Evolutionary conservation across 208 protist species (phyloP).

Genomic region (Endotrypanum monterogeii): DNA sequence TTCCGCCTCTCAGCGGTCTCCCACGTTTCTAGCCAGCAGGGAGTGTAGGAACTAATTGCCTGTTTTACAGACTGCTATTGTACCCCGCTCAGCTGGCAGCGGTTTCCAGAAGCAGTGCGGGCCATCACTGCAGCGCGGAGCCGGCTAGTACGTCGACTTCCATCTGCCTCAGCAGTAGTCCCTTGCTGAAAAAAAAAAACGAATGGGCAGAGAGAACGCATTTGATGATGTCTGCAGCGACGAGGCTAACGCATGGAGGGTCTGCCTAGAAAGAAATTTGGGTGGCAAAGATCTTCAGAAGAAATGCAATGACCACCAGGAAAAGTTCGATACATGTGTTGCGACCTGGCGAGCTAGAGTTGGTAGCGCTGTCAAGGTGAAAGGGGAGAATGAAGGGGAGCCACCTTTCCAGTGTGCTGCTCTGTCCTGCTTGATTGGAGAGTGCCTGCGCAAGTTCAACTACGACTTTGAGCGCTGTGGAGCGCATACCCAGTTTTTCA

Average conservation of each 20-base stretch:
- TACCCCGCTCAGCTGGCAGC: background rate
- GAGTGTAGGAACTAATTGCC: background rate
- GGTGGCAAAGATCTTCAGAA: slow-evolving; percentile 30
- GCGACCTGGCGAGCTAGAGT: slow-evolving; percentile 46
- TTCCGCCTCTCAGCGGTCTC: background rate
- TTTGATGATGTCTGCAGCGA: slow-evolving; percentile 57
- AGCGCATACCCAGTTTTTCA: slow-evolving; percentile 73
- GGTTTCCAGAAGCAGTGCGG: background rate
- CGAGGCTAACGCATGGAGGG: slow-evolving; percentile 60
- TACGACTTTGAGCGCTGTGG: slow-evolving; percentile 80
- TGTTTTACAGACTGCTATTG: background rate
- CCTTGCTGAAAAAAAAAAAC: too few relatives aligned
- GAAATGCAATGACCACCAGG: slow-evolving; percentile 36
- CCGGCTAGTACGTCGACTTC: background rate
- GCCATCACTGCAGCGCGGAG: background rate
- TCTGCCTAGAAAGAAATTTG: slow-evolving; percentile 65
- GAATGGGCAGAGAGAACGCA: slow-evolving; percentile 9
- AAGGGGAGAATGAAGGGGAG: slow-evolving; percentile 75
- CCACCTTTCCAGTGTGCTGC: slow-evolving; percentile 75
- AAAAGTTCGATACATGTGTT: slow-evolving; percentile 68
- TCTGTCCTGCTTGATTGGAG: slow-evolving; percentile 74
- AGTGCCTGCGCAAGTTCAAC: slow-evolving; percentile 69
- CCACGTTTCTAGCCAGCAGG: background rate
- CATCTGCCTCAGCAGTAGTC: too few relatives aligned
- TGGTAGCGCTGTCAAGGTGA: slow-evolving; percentile 47